phyloP scores from a whole-genome alignment of 345 rosid species.

The Mercurialis annua region DNA sequence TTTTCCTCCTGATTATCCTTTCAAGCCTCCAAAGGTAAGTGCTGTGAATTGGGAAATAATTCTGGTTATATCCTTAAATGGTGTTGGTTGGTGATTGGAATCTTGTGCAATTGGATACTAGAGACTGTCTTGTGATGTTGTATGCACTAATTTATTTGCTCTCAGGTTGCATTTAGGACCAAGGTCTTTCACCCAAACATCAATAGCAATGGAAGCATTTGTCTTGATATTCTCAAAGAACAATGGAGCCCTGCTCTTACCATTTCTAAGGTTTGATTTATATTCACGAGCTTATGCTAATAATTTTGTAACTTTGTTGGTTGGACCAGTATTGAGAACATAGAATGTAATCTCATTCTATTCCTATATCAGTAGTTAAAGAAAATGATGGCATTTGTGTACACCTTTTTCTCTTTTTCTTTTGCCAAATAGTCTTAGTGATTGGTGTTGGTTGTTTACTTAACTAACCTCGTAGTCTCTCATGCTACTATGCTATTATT shows the following conservation, averaged over 20 bases:
- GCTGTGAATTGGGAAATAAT: not conserved
- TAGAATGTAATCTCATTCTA: no score
- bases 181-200: slow-evolving; percentile 43
- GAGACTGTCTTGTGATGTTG: not conserved
- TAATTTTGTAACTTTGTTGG: not conserved
- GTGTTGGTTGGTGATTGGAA: not conserved
- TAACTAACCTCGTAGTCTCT: no score
- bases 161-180: slow-evolving; percentile 42
- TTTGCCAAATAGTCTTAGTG: no score
- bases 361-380: no score
- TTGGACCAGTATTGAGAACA: no score
- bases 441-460: no score
- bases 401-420: no score
- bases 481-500: no score
- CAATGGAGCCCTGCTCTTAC: slow-evolving; percentile 56
- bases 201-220: slow-evolving; percentile 47
- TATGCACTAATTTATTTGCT: no score
- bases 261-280: slow-evolving; percentile 37
- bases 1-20: slow-evolving; percentile 20
- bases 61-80: not conserved
- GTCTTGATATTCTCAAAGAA: slow-evolving; percentile 46
- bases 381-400: not conserved
- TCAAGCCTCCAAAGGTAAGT: slow-evolving; percentile 23
- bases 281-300: not conserved
- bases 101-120: not conserved